These are phyloP conservation scores for Cenchrus purpureus DNA, from an alignment of 176 grass and related monocot species.

Conservation along the genomic window DNA sequence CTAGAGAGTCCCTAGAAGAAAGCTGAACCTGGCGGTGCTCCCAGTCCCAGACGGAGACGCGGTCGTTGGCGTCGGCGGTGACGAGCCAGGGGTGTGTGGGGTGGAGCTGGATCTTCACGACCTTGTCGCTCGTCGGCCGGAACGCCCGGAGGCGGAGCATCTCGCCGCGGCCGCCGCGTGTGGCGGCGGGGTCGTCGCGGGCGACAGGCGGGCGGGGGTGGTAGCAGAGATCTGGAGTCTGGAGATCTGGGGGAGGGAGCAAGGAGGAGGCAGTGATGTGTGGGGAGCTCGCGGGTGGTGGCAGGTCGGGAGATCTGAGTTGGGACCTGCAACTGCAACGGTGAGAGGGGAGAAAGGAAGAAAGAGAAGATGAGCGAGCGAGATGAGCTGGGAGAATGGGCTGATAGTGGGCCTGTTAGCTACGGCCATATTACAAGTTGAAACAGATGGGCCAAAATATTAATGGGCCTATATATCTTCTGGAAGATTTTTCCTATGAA, in stretches of 20 bases:
- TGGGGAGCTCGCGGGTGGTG: slow-evolving; percentile 40
- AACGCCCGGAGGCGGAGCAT: slow-evolving; percentile 99
- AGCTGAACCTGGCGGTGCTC: slow-evolving; percentile 88
- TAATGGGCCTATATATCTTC: no score
- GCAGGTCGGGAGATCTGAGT: slow-evolving; percentile 53
- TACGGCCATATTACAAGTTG: neutral
- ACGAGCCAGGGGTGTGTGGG: slow-evolving; percentile 98
- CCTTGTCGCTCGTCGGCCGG: slow-evolving; percentile 88
- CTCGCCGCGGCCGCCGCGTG: slow-evolving; percentile 38
- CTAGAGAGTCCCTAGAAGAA: neutral
- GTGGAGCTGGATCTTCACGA: slow-evolving; percentile 98
- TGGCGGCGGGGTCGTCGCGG: slow-evolving; percentile 17
- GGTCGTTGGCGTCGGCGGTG: slow-evolving; percentile 90
- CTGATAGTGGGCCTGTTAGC: neutral
- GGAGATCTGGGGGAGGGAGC: slow-evolving; percentile 51
- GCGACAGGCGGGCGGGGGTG: neutral
- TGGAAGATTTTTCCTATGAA: no score
- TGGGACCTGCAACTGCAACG: neutral
- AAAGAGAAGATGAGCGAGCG: neutral
- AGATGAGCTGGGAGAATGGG: slow-evolving; percentile 21
- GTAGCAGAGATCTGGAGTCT: slow-evolving; percentile 46
- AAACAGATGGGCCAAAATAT: neutral
- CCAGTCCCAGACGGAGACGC: slow-evolving; percentile 97
- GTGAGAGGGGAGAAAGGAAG: neutral
- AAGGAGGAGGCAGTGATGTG: slow-evolving; percentile 29